phyloP scores from a whole-genome alignment of 2,329 filamentous ascomycete species.

The Aspergillus sclerotialis region DNA sequence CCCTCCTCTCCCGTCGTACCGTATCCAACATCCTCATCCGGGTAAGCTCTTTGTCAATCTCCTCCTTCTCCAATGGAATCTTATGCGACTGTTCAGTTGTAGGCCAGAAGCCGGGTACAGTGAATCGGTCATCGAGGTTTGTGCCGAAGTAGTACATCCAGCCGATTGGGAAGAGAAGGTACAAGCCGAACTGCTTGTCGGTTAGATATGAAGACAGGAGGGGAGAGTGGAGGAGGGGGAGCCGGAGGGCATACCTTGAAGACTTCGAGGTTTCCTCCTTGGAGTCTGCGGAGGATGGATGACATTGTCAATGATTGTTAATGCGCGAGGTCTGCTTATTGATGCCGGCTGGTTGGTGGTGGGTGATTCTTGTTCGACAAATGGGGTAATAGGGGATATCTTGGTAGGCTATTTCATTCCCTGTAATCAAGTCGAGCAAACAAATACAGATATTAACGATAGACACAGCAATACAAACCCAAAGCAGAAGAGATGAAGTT shows the following conservation, averaged over 20 bases:
- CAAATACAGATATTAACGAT: no score
- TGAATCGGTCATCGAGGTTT: slow-evolving; percentile 89
- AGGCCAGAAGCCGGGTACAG: slow-evolving; percentile 90
- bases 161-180: slow-evolving; percentile 96
- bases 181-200: slow-evolving; percentile 76
- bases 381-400: no score
- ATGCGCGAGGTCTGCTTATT: slow-evolving; percentile 4
- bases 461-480: no score
- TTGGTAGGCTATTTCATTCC: no score
- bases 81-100: slow-evolving; percentile 51
- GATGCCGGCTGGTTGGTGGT: neutral
- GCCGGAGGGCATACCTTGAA: slow-evolving; percentile 63
- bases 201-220: neutral
- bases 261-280: slow-evolving; percentile 83
- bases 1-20: slow-evolving; percentile 42
- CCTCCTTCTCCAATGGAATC: slow-evolving; percentile 47
- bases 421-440: no score
- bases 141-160: slow-evolving; percentile 99
- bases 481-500: no score
- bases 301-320: slow-evolving; percentile 23
- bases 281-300: slow-evolving; percentile 51
- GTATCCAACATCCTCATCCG: slow-evolving; percentile 51
- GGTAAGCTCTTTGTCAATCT: slow-evolving; percentile 71
- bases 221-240: neutral
- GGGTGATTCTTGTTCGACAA: no score